phyloP scores from a whole-genome alignment of 352 stramenopile genomes.

The Pythium sukuiense region DNA sequence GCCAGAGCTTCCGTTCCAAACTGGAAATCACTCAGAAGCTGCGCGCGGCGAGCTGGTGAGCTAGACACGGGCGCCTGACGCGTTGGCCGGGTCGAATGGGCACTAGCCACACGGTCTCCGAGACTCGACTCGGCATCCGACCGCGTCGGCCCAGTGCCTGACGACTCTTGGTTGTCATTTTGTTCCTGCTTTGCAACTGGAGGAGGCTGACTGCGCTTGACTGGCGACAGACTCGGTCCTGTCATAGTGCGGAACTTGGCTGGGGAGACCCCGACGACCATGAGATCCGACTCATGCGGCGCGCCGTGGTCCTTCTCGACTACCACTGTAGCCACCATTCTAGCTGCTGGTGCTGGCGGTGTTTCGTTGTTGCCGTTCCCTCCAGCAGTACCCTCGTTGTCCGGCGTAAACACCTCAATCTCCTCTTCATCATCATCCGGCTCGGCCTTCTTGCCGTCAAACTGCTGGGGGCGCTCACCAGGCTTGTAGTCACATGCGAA shows the following conservation, averaged over 20 bases:
- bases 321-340: background rate
- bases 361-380: slow-evolving; percentile 21
- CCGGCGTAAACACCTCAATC: slow-evolving; percentile 43
- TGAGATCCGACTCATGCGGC: slow-evolving; percentile 33
- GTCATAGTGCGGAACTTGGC: slow-evolving; percentile 25
- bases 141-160: background rate
- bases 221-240: slow-evolving; percentile 21
- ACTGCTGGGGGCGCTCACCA: slow-evolving; percentile 6
- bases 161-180: slow-evolving; percentile 14
- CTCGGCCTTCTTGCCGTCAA: slow-evolving; percentile 13
- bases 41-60: slow-evolving; percentile 18
- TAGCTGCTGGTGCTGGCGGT: slow-evolving; percentile 3
- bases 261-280: slow-evolving; percentile 41
- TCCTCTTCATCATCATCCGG: slow-evolving; percentile 37
- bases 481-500: slow-evolving; percentile 29
- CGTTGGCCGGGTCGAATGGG: slow-evolving; percentile 20
- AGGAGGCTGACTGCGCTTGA: slow-evolving; percentile 29
- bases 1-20: slow-evolving; percentile 30
- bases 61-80: slow-evolving; percentile 8
- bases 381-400: slow-evolving; percentile 3
- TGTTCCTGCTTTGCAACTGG: background rate
- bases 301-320: slow-evolving; percentile 1
- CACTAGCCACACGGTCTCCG: slow-evolving; percentile 24
- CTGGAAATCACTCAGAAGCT: slow-evolving; percentile 41
- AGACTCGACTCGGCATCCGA: slow-evolving; percentile 14